Base-by-base conservation (phyloP, 2,329 filamentous ascomycete species). In the Bipolaris oryzae region DNA sequence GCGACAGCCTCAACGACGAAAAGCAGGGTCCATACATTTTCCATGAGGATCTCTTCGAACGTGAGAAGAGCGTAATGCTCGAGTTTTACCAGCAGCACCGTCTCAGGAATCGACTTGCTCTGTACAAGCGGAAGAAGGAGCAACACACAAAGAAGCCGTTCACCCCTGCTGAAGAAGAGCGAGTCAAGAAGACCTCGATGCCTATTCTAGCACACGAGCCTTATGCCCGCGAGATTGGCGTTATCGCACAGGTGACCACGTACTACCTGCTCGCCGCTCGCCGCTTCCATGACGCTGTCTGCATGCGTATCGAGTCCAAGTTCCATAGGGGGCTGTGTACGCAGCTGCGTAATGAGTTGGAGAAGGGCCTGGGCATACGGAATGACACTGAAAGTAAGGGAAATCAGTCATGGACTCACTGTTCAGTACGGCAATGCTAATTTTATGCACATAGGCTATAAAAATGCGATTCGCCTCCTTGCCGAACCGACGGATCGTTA, bases 251-350 rank as follows among this genome's bases (percentile, higher is more conserved):
- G 3, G 81, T 90, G 42, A 79, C 87, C 0, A 88, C 84, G 0
- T 92, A 92, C 71, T 92, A 92, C 68, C 80, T 85, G 44, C 83
- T 88, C 4, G 88, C 89, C 0, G 83, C 85, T 0, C 76, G 81
- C 33, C 83, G 89, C 1, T 89, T 91, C 64, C 80, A 86, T 0
- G 89, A 92, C 25, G 69, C 70, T 0, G 66, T 83, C 5, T 75
- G 68, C 23, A 74, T 76, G 63, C 65, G 76, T 1, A 66, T 80
- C 1, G 67, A 76, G n/a, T 69, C 58, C 0, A 74, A 78, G 39
- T 62, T 79, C 33, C 74, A 73, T 59, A 67, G 68, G 31, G 52
- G 60, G 15, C 57, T 76, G 0, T 59, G 63, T 2, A 55, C 37
- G 0, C 55, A 63, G 10, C 55, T 76, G 1, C 59, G 60, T 7